Conservation (phyloP, 1,139 yeast species). For the Geotrichum bryndzae region DNA sequence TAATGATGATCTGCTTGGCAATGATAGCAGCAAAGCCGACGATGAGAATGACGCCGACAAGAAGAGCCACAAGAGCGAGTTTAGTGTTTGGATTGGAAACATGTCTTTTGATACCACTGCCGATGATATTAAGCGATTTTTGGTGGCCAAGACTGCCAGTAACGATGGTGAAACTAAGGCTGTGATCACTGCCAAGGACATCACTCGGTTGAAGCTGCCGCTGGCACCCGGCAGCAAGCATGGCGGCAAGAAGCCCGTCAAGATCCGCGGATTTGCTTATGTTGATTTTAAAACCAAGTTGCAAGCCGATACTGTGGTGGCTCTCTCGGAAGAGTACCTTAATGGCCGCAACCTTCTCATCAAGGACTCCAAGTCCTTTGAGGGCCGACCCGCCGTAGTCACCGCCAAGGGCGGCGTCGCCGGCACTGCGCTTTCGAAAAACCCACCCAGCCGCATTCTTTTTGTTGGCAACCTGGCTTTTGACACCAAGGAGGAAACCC, state of each 20-base stretch:
- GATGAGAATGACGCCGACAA: conserved; percentile 19
- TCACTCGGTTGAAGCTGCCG: conserved; percentile 42
- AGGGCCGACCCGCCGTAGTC: conserved; percentile 76
- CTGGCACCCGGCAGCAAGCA: conserved; percentile 21
- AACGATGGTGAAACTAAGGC: conserved; percentile 30
- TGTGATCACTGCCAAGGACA: conserved; percentile 38
- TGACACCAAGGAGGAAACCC: conserved; percentile 78
- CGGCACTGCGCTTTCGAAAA: conserved; percentile 32
- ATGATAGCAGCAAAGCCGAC: conserved; percentile 20
- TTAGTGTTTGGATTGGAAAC: conserved; percentile 94
- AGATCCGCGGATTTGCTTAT: conserved; percentile 77
- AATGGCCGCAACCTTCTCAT: conserved; percentile 84
- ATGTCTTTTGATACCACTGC: conserved; percentile 76
- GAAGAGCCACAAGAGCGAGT: conserved; percentile 45
- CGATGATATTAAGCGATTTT: conserved; percentile 64
- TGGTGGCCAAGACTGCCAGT: conserved; percentile 49
- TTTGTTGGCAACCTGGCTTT: conserved; percentile 92
- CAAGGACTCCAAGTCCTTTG: conserved; percentile 73
- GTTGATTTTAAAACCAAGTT: conserved; percentile 66
- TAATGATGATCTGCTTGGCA: conserved; percentile 18
- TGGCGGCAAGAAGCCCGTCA: conserved; percentile 18
- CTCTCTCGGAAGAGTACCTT: conserved; percentile 61
- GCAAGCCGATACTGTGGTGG: conserved; percentile 60
- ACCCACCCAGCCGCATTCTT: conserved; percentile 82
- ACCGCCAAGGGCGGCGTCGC: conserved; percentile 17